A percentile compares a stretch with the other conserved stretches of the same genome.
Evolutionary conservation across 208 protist genomes (phyloP).

Genomic region (Crithidia mellificae): DNA sequence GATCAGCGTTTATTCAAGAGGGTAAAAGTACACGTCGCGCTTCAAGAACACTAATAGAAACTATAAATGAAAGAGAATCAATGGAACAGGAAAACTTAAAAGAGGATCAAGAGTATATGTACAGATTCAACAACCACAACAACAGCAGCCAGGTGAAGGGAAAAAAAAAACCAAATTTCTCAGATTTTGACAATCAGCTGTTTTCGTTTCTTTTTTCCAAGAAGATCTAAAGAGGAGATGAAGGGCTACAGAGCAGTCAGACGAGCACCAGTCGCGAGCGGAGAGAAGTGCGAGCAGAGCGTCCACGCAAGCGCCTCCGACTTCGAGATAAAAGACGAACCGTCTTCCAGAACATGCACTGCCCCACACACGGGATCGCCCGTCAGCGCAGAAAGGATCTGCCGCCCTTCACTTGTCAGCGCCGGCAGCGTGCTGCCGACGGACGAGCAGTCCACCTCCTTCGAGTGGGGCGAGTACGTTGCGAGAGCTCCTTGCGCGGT

Average conservation of each 20-base stretch:
- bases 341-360: constrained; percentile 69
- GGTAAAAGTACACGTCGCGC: background rate
- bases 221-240: no score
- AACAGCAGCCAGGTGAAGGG: no score
- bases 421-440: constrained; percentile 48
- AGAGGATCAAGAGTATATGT: no score
- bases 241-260: constrained; percentile 51
- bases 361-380: constrained; percentile 49
- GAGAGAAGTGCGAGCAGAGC: constrained; percentile 83
- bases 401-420: constrained; percentile 49
- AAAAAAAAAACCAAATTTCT: constrained; percentile 1
- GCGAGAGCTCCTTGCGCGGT: constrained; percentile 60
- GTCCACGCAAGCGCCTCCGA: constrained; percentile 81
- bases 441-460: constrained; percentile 57
- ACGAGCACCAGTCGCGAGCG: constrained; percentile 57
- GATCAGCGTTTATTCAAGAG: background rate
- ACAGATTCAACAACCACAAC: no score
- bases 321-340: constrained; percentile 50
- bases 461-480: constrained; percentile 78
- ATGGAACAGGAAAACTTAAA: no score
- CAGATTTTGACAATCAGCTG: no score
- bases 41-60: background rate
- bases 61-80: background rate
- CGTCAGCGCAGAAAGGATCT: constrained; percentile 59
- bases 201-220: no score